Evolutionary conservation across 257 asterid species (phyloP).

Genomic region (Solanum neorickii): DNA sequence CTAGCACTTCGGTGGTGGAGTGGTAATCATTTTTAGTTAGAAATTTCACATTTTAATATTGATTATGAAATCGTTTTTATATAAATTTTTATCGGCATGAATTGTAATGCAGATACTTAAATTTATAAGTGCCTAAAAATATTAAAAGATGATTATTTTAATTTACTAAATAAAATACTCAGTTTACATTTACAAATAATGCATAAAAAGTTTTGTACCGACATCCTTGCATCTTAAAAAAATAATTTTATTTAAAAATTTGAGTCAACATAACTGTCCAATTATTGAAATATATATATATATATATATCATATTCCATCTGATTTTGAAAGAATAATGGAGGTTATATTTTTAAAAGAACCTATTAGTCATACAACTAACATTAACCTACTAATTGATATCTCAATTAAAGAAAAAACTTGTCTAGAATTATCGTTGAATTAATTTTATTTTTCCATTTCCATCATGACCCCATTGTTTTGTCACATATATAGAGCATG

Average conservation of each 20-base stretch:
- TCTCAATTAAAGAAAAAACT: background rate
- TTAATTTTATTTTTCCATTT: background rate
- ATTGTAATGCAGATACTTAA: background rate
- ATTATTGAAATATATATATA: background rate
- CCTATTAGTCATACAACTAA: background rate
- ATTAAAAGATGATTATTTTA: background rate
- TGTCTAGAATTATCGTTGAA: background rate
- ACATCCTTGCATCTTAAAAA: background rate
- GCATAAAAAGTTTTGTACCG: background rate
- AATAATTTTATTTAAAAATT: background rate
- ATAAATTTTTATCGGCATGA: rapidly evolving
- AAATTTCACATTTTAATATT: rapidly evolving
- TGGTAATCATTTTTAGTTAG: background rate
- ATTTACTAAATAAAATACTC: background rate
- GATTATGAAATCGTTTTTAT: rapidly evolving
- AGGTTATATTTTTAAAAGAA: background rate
- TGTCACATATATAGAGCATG: background rate
- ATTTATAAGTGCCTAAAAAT: background rate
- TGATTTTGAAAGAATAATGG: background rate
- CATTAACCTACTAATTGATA: background rate
- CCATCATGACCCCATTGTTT: background rate
- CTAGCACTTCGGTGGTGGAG: background rate
- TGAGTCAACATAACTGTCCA: background rate
- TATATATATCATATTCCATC: background rate
- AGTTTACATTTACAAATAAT: background rate